phyloP scores from a whole-genome alignment of 1,139 yeast genomes.

The Saccharomyces hybrid region DNA sequence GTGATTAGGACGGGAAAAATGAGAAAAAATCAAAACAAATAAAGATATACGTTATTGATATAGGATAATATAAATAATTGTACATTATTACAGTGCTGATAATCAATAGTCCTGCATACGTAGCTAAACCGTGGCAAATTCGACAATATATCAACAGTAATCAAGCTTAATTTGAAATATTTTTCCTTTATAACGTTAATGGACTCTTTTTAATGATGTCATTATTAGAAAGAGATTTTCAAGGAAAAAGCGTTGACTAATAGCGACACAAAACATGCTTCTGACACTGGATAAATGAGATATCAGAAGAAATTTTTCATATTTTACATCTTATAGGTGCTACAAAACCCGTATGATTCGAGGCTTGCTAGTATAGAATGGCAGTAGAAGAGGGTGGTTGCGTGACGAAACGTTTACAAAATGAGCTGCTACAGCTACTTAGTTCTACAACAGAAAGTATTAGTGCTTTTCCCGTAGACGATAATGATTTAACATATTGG shows the following conservation, averaged over 20 bases:
- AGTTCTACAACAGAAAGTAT: conserved; percentile 44
- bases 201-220: background rate
- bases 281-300: background rate
- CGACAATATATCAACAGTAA: background rate
- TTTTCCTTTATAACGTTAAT: background rate
- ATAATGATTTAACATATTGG: conserved; percentile 50
- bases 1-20: conserved; percentile 15
- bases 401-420: conserved; percentile 36
- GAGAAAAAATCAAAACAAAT: background rate
- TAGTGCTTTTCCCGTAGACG: conserved; percentile 46
- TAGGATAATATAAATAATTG: background rate
- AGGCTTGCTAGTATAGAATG: background rate
- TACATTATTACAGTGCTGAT: background rate
- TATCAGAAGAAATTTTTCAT: background rate
- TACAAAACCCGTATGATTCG: background rate
- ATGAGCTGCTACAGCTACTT: conserved; percentile 44
- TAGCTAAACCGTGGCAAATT: background rate
- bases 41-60: background rate
- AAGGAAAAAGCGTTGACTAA: background rate
- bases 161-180: background rate
- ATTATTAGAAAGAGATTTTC: background rate
- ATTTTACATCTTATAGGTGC: background rate
- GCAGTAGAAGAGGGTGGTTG: conserved; percentile 10
- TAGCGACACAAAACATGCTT: background rate
- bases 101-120: background rate